phyloP scores from a whole-genome alignment of 2,329 filamentous ascomycete species.

The Fusarium sp. region DNA sequence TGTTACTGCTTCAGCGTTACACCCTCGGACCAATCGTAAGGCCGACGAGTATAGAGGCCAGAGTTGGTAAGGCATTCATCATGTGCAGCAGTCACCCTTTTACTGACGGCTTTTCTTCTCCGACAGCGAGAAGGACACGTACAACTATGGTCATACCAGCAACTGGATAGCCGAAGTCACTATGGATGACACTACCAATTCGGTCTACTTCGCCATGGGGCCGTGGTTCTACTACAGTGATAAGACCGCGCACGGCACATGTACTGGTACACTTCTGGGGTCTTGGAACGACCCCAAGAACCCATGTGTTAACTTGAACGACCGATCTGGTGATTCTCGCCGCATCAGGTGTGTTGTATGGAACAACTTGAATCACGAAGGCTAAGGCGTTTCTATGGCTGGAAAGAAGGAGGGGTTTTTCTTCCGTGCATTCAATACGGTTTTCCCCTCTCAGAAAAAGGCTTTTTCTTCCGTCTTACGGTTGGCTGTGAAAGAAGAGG shows the following conservation, averaged over 20 bases:
- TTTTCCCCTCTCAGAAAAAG: no score
- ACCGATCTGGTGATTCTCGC: conserved; percentile 2
- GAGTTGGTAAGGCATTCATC: background rate
- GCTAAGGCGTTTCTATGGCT: no score
- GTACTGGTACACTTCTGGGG: conserved; percentile 3
- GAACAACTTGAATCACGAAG: conserved; percentile 7
- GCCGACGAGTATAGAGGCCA: conserved; percentile 7
- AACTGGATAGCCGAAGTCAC: conserved; percentile 16
- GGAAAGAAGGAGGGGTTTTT: no score
- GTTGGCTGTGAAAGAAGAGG: no score
- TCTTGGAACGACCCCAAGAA: conserved; percentile 9
- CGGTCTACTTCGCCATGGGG: conserved; percentile 11
- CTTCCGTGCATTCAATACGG: no score
- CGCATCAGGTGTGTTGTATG: conserved; percentile 34
- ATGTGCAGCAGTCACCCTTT: background rate
- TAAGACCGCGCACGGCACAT: conserved; percentile 4
- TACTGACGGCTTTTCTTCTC: background rate
- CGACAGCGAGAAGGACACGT: conserved; percentile 3
- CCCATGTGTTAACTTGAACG: conserved; percentile 15
- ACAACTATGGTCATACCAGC: conserved; percentile 6
- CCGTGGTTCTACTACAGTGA: conserved; percentile 14
- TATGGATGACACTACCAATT: conserved; percentile 17
- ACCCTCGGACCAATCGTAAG: conserved; percentile 6
- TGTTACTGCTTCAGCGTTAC: conserved; percentile 1
- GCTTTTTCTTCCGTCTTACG: no score